Conservation (phyloP, 495 filamentous ascomycete species). For the Daldinia grandis region DNA sequence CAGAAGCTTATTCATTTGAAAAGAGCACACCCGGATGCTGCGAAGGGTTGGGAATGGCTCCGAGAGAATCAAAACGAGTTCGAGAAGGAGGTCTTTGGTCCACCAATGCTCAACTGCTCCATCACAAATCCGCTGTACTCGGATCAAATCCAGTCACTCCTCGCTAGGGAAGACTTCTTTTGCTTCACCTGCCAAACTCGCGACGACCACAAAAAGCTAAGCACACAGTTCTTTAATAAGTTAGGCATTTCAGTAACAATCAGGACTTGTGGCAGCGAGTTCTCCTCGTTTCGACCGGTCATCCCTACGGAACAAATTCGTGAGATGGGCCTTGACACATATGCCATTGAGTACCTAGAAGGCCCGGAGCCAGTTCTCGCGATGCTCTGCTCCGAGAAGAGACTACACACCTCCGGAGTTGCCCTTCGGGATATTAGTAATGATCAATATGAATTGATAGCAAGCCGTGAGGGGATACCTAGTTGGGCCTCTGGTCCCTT, state of each 20-base stretch:
- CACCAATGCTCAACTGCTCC: constrained; percentile 82
- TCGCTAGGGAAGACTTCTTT: constrained; percentile 69
- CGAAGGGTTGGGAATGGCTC: constrained; percentile 81
- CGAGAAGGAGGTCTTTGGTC: constrained; percentile 83
- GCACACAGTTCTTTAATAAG: constrained; percentile 58
- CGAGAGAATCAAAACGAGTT: constrained; percentile 74
- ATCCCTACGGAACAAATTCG: constrained; percentile 63
- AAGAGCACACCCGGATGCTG: constrained; percentile 65
- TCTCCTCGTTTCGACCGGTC: constrained; percentile 62
- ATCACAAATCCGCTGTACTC: constrained; percentile 78
- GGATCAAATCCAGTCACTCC: constrained; percentile 74
- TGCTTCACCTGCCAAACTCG: constrained; percentile 79
- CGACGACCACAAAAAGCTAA: constrained; percentile 77
- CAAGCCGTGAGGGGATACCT: constrained; percentile 54
- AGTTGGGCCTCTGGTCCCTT: constrained; percentile 71
- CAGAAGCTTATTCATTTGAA: constrained; percentile 73
- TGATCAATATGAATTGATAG: constrained; percentile 67
- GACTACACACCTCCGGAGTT: constrained; percentile 73
- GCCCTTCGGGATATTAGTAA: constrained; percentile 67
- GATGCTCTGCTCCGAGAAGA: constrained; percentile 78
- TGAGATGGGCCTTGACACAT: constrained; percentile 76
- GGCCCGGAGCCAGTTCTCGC: constrained; percentile 87
- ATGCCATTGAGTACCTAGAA: constrained; percentile 75
- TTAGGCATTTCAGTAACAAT: constrained; percentile 73
- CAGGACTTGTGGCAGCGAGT: constrained; percentile 59